Percentiles rank a stretch among this genome's conserved stretches.
phyloP scores from a whole-genome alignment of 495 filamentous ascomycete genomes.

The Xylaria nigripes region DNA sequence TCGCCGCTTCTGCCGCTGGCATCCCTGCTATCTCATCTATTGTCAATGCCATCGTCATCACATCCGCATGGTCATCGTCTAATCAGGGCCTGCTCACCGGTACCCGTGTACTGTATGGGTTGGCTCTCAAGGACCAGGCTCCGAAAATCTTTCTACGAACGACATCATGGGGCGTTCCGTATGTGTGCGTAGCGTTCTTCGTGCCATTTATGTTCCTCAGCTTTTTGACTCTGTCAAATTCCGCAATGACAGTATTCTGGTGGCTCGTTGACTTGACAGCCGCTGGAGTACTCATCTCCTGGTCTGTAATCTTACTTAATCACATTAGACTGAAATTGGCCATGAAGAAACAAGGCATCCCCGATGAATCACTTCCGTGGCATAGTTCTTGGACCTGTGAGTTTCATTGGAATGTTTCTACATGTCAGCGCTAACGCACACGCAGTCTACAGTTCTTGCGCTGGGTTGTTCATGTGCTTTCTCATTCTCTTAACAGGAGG shows the following conservation, averaged over 20 bases:
- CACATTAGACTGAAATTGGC: constrained; percentile 40
- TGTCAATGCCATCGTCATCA: constrained; percentile 62
- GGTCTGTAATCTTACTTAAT: constrained; percentile 40
- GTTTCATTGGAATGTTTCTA: constrained; percentile 1
- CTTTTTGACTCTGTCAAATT: constrained; percentile 49
- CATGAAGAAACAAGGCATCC: constrained; percentile 36
- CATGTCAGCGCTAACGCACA: constrained; percentile 5
- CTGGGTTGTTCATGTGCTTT: constrained; percentile 37
- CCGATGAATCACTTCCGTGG: constrained; percentile 33
- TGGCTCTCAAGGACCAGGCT: constrained; percentile 51
- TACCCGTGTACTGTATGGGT: constrained; percentile 53
- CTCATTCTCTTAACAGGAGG: constrained; percentile 41
- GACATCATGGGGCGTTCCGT: constrained; percentile 54
- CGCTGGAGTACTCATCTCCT: constrained; percentile 47
- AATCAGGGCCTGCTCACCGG: constrained; percentile 57
- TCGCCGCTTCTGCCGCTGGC: constrained; percentile 59
- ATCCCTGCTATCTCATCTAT: constrained; percentile 54
- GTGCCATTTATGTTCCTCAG: constrained; percentile 47
- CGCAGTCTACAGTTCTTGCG: constrained; percentile 27
- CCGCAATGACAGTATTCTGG: constrained; percentile 51
- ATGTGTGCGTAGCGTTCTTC: constrained; percentile 47
- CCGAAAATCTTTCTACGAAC: constrained; percentile 51
- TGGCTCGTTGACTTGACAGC: constrained; percentile 53
- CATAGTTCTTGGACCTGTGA: constrained; percentile 34
- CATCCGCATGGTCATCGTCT: constrained; percentile 62